Evolutionary conservation across 306 rosid species (phyloP).

Genomic region (Cajanus cajan): DNA sequence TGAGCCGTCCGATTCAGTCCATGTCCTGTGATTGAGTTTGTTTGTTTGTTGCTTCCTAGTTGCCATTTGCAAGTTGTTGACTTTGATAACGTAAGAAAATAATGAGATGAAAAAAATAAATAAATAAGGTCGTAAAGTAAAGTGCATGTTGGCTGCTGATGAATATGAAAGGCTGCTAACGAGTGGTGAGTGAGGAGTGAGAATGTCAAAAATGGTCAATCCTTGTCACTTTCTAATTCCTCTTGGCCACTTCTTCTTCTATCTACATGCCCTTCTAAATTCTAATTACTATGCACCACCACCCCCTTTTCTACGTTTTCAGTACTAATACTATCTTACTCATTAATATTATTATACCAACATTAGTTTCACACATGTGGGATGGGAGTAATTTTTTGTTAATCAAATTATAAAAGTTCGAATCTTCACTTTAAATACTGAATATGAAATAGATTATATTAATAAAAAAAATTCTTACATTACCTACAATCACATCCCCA

Average conservation of each 20-base stretch:
- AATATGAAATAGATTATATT: too few species aligned
- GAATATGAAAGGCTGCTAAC: slow-evolving; percentile 25
- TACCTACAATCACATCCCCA: too few species aligned
- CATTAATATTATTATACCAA: too few species aligned
- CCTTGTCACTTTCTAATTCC: slow-evolving; percentile 27
- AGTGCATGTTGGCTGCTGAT: slow-evolving; percentile 20
- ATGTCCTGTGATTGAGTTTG: not conserved
- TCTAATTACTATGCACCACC: not conserved
- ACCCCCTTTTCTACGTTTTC: too few species aligned
- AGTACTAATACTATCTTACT: too few species aligned
- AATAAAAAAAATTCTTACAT: too few species aligned
- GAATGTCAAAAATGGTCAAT: slow-evolving; percentile 13
- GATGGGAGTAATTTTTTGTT: too few species aligned
- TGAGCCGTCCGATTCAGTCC: slow-evolving; percentile 28
- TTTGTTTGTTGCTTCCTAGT: too few species aligned
- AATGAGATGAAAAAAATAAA: not conserved
- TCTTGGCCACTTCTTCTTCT: slow-evolving; percentile 22
- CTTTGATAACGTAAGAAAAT: not conserved
- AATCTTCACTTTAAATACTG: too few species aligned
- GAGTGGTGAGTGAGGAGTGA: not conserved
- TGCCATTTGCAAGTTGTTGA: slow-evolving; percentile 31
- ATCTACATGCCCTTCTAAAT: not conserved
- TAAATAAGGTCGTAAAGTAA: not conserved
- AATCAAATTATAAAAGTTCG: too few species aligned
- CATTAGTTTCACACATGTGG: too few species aligned